Conservation (phyloP, 345 rosid species). For the Hypericum perforatum region DNA sequence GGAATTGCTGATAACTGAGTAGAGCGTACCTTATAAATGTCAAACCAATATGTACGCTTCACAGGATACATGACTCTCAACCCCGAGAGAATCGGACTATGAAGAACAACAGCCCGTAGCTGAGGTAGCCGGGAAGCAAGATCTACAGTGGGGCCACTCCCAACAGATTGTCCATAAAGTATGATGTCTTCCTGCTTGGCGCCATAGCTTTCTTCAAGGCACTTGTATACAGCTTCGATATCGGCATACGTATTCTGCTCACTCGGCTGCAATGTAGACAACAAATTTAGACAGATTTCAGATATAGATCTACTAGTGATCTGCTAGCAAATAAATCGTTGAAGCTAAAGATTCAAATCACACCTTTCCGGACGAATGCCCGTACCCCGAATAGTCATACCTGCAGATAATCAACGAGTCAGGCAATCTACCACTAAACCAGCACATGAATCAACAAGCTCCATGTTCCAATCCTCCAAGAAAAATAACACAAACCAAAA, state of each 20-base stretch:
- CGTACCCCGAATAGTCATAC: constrained; percentile 96
- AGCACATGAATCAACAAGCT: too few relatives aligned
- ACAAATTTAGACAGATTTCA: background rate
- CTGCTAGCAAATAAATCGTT: too few relatives aligned
- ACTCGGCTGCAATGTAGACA: constrained; percentile 4
- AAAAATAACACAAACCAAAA: too few relatives aligned
- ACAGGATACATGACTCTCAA: constrained; percentile 9
- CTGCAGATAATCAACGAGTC: constrained; percentile 30
- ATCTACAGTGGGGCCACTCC: constrained; percentile 8
- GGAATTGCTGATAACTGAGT: background rate
- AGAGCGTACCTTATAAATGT: constrained; percentile 3
- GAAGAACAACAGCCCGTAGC: constrained; percentile 8
- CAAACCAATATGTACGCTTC: constrained; percentile 5
- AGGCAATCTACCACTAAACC: constrained; percentile 8
- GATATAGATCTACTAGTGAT: background rate
- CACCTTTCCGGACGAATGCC: constrained; percentile 95
- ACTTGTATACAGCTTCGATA: constrained; percentile 9
- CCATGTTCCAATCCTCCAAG: too few relatives aligned
- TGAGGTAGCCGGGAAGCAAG: constrained; percentile 7
- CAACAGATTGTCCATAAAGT: constrained; percentile 3
- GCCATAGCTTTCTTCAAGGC: constrained; percentile 10
- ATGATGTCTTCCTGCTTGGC: constrained; percentile 8
- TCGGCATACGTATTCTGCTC: constrained; percentile 8
- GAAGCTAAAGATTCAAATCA: background rate
- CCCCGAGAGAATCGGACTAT: constrained; percentile 8